Evolutionary conservation across 805 yeast species (phyloP), one percentile per base, ranked within the genome.

Genomic region (Cyberlindnera xishuangbannaensis): DNA sequence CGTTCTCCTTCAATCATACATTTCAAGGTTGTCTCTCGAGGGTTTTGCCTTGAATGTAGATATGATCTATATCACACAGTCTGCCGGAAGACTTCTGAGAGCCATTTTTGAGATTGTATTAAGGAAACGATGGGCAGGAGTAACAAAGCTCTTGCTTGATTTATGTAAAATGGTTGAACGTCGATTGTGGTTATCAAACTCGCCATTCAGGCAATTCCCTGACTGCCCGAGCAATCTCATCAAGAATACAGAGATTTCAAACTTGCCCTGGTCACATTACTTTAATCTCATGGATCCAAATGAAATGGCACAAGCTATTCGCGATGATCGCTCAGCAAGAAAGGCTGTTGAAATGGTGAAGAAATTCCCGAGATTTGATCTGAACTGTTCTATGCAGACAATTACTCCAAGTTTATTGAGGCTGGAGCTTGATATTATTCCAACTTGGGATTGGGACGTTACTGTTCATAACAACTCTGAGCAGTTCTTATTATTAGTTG

Each of bases 31-130:
- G 16, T 62, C 66, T 8, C 62, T 92, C 13, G 92, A 83, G 1
- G 97, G 97, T 0, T 84, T 85, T 61, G 96, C 97, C 0, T 59
- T 94, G 40, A 76, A 82, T 70, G 77, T 95, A 1, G 99, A 92
- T 62, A 86, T 88, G 95, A 69, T 85, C 4, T 92, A 84, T 53
- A 76, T 92, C 25, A 83, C 92, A 0, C 97, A 92, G 56, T 85
- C 94, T 25, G 97, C 96, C 1, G 90, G 94, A 4, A 71, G 99
- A 51, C 58, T 92, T 24, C 64, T 88, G 36, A 63, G 97, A 37
- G 97, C 97, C 0, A 71, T 94, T 42, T 77, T 72, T 53, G 96
- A 90, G 51, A 73, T 92, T 21, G 72, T 83, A 8, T 45, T 83
- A 28, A 65, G 69, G 33, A 83, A 78, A 44, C 69, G 71, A 9